Evolutionary conservation across 352 stramenopile species (phyloP).

Genomic region (Globisporangium sylvaticum): DNA sequence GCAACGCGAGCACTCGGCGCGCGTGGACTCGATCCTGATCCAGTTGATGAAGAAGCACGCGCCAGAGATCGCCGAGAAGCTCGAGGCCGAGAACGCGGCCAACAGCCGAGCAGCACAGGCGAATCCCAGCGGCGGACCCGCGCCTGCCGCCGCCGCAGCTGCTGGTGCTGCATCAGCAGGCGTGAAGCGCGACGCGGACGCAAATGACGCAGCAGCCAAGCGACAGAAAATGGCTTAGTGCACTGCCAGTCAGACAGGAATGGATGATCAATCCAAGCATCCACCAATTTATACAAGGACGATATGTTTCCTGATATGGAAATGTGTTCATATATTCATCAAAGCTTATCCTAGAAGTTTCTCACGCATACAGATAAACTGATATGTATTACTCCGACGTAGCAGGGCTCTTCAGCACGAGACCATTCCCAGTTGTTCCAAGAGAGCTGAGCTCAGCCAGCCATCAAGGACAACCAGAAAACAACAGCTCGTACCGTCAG

Average conservation of each 20-base stretch:
- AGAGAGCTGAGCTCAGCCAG: not conserved
- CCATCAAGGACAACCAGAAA: not conserved
- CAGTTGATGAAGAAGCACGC: constrained; percentile 85
- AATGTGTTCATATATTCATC: not conserved
- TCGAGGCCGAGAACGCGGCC: constrained; percentile 42
- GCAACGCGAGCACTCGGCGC: constrained; percentile 77
- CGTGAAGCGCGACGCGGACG: constrained; percentile 25
- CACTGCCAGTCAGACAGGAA: not conserved
- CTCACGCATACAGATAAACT: not conserved
- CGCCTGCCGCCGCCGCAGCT: not conserved
- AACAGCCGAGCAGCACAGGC: constrained; percentile 13
- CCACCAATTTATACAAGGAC: not conserved
- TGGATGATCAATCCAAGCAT: not conserved
- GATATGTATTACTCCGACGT: not conserved
- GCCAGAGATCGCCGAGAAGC: constrained; percentile 78
- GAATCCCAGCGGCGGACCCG: constrained; percentile 3
- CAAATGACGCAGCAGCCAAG: constrained; percentile 27
- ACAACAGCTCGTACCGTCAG: not conserved
- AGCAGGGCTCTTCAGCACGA: not conserved
- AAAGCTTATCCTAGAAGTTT: not conserved
- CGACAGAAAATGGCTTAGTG: constrained; percentile 56
- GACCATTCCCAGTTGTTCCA: too few species aligned
- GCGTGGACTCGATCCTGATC: constrained; percentile 79
- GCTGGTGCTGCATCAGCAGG: not conserved
- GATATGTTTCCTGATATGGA: not conserved